phyloP scores from a whole-genome alignment of 352 stramenopile species.

The Pelagophyceae sp. region DNA sequence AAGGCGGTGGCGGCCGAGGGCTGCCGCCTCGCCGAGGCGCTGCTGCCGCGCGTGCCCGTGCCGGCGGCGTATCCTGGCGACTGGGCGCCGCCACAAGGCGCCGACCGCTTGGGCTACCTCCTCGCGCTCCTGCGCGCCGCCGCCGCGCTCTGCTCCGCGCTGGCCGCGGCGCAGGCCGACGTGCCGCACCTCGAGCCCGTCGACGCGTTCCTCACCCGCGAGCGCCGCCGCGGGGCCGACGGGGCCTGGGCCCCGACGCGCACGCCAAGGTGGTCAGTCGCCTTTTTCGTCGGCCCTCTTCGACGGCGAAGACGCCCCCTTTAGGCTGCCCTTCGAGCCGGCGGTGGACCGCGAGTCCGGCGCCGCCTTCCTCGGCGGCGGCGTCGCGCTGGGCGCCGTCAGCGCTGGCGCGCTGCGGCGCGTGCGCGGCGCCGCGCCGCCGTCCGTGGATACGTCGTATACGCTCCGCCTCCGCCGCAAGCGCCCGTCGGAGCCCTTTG shows the following conservation, averaged over 20 bases:
- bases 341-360: neutral
- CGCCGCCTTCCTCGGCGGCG: neutral
- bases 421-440: too few species aligned
- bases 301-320: too few species aligned
- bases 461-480: neutral
- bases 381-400: neutral
- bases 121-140: neutral
- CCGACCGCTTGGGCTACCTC: conserved; percentile 2
- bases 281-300: too few species aligned
- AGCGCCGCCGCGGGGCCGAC: neutral
- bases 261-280: too few species aligned
- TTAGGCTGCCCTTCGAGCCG: conserved; percentile 14
- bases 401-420: neutral
- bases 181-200: neutral
- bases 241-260: too few species aligned
- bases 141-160: neutral
- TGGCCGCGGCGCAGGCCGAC: neutral
- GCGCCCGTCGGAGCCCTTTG: neutral
- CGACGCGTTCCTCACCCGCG: neutral
- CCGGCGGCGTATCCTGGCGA: neutral
- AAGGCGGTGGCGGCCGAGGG: neutral
- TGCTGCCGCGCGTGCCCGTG: neutral
- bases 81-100: neutral
- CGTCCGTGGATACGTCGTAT: neutral
- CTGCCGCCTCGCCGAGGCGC: neutral